These are phyloP conservation scores for Suhomyces atakaporum DNA, from an alignment of 1,139 yeast genomes.

Conservation along the genomic window DNA sequence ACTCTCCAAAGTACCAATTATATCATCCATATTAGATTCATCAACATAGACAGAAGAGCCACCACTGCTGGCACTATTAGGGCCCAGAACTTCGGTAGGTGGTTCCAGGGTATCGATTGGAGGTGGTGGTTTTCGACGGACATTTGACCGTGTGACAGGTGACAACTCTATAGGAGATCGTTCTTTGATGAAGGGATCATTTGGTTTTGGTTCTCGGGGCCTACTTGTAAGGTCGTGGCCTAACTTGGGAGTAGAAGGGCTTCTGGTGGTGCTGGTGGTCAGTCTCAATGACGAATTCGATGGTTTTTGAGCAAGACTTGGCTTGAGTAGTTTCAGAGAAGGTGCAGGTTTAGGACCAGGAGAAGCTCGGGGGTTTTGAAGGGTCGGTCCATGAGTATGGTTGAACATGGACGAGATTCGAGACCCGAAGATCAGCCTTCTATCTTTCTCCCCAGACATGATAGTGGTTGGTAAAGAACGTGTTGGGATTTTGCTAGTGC, in stretches of 20 bases:
- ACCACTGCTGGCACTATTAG: constrained; percentile 1
- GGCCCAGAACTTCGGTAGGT: constrained; percentile 10
- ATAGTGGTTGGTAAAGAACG: neutral
- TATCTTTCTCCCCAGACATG: constrained; percentile 16
- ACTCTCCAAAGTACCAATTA: constrained; percentile 22
- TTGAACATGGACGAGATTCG: constrained; percentile 32
- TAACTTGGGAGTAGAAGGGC: constrained; percentile 5
- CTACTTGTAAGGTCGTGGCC: neutral
- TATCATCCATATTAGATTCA: constrained; percentile 16
- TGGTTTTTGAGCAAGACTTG: constrained; percentile 10
- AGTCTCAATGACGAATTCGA: constrained; percentile 10
- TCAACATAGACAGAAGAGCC: neutral
- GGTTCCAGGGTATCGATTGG: constrained; percentile 16
- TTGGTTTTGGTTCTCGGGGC: constrained; percentile 1
- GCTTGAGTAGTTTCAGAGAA: constrained; percentile 9
- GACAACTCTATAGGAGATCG: neutral
- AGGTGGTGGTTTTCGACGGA: constrained; percentile 19
- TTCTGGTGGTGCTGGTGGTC: constrained; percentile 4
- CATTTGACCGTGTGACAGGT: too few relatives aligned
- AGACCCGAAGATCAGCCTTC: constrained; percentile 25
- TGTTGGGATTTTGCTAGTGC: neutral
- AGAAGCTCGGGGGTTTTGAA: neutral
- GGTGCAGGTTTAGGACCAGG: neutral
- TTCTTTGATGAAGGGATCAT: constrained; percentile 1
- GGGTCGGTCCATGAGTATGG: constrained; percentile 13